Evolutionary conservation across 805 yeast genomes (phyloP).

Genomic region (Ogataea siamensis): DNA sequence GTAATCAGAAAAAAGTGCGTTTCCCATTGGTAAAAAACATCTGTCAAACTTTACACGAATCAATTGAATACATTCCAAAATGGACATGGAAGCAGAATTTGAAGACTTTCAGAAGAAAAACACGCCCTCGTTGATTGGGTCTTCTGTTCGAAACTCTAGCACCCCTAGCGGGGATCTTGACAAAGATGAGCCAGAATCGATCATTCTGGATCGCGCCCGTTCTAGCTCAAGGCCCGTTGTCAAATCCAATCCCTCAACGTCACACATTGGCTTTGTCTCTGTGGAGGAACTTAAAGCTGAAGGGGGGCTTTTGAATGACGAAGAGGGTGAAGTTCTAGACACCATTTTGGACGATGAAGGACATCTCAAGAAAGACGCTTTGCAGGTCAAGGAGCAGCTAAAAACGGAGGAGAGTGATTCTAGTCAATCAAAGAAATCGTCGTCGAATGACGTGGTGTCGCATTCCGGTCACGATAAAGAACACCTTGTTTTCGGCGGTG

Average conservation of each 20-base stretch:
- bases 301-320: conserved; percentile 57
- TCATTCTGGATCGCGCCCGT: conserved; percentile 20
- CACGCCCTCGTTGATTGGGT: conserved; percentile 53
- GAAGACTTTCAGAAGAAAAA: conserved; percentile 48
- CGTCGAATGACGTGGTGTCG: too few species aligned
- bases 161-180: conserved; percentile 23
- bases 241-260: conserved; percentile 37
- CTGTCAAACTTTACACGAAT: conserved; percentile 3
- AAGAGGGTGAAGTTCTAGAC: conserved; percentile 55
- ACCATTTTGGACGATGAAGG: conserved; percentile 53
- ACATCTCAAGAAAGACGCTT: conserved; percentile 47
- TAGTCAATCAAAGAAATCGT: too few species aligned
- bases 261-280: conserved; percentile 24
- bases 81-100: conserved; percentile 54
- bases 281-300: conserved; percentile 40
- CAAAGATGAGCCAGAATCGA: conserved; percentile 11
- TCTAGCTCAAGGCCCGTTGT: conserved; percentile 41
- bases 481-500: conserved; percentile 31
- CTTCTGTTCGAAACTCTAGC: conserved; percentile 37
- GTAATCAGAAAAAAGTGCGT: conserved; percentile 1
- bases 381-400: conserved; percentile 29
- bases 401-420: conserved; percentile 15
- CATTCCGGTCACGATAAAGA: conserved; percentile 9
- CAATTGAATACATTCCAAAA: conserved; percentile 17
- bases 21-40: conserved; percentile 6